Percentiles rank a stretch among this genome's conserved stretches.
These are phyloP conservation scores for Microcyclosporella mali DNA, from an alignment of 2,329 filamentous ascomycete species.

Conservation along the genomic window DNA sequence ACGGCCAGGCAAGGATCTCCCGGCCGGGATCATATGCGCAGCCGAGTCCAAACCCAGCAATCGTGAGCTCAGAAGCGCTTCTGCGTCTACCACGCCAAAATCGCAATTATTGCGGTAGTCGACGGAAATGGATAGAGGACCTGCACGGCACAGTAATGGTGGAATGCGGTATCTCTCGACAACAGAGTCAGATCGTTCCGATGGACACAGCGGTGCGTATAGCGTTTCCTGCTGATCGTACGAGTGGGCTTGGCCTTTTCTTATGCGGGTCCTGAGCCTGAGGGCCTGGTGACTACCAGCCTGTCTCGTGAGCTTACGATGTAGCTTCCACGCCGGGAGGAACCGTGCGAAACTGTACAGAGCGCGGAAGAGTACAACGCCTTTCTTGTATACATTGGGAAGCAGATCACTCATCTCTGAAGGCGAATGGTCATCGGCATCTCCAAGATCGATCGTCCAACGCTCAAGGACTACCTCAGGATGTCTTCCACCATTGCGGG, in stretches of 20 bases:
- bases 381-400: constrained; percentile 93
- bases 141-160: constrained; percentile 78
- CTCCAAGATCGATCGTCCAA: constrained; percentile 80
- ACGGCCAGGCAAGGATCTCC: constrained; percentile 31
- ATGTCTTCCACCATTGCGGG: constrained; percentile 34
- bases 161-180: constrained; percentile 75
- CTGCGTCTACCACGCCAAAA: constrained; percentile 86
- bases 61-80: constrained; percentile 81
- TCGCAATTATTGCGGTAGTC: constrained; percentile 83
- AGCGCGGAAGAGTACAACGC: constrained; percentile 87
- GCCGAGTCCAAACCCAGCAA: constrained; percentile 83
- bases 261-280: constrained; percentile 72
- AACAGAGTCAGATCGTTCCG: constrained; percentile 44
- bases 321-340: constrained; percentile 80
- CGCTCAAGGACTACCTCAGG: constrained; percentile 81
- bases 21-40: constrained; percentile 16
- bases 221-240: constrained; percentile 59
- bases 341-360: constrained; percentile 77
- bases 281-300: constrained; percentile 57
- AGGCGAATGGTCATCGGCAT: constrained; percentile 49
- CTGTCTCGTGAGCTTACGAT: constrained; percentile 66
- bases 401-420: constrained; percentile 55
- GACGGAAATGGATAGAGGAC: constrained; percentile 73
- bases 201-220: constrained; percentile 62
- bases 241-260: constrained; percentile 50